These are phyloP conservation scores for Zasmidium cellare DNA, from an alignment of 2,329 filamentous ascomycete species.

Conservation along the genomic window DNA sequence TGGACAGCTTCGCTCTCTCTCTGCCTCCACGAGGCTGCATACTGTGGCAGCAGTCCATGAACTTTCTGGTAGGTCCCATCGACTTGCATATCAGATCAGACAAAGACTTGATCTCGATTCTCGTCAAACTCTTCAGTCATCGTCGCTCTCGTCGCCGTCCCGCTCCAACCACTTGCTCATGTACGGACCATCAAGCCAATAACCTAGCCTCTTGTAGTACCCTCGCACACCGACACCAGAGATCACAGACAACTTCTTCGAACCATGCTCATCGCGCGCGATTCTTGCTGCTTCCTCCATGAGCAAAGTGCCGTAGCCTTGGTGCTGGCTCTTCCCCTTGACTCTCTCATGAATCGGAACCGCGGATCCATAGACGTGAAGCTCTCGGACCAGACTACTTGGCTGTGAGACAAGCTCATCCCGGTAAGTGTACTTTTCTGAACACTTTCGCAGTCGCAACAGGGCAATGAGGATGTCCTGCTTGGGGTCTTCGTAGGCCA, in stretches of 20 bases:
- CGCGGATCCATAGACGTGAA: constrained; percentile 95
- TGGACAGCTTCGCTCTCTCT: too few species aligned
- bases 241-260: constrained; percentile 92
- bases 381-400: constrained; percentile 86
- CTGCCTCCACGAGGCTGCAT: too few species aligned
- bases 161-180: constrained; percentile 42
- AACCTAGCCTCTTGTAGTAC: constrained; percentile 92
- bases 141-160: constrained; percentile 30
- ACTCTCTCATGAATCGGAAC: constrained; percentile 97
- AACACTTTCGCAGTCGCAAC: constrained; percentile 86
- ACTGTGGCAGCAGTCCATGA: too few species aligned
- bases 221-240: constrained; percentile 95
- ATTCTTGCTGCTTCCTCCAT: constrained; percentile 99
- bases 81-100: too few species aligned
- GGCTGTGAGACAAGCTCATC: constrained; percentile 82
- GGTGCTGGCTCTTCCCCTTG: constrained; percentile 96
- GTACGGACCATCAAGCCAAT: constrained; percentile 89
- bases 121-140: constrained; percentile 31
- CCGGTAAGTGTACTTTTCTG: constrained; percentile 86
- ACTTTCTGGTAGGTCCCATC: too few species aligned
- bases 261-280: constrained; percentile 89
- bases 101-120: too few species aligned
- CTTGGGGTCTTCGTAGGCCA: constrained; percentile 97
- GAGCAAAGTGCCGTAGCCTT: constrained; percentile 89
- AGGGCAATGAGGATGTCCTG: constrained; percentile 96